phyloP scores from a whole-genome alignment of 2,329 filamentous ascomycete genomes.

The Calycina marina region DNA sequence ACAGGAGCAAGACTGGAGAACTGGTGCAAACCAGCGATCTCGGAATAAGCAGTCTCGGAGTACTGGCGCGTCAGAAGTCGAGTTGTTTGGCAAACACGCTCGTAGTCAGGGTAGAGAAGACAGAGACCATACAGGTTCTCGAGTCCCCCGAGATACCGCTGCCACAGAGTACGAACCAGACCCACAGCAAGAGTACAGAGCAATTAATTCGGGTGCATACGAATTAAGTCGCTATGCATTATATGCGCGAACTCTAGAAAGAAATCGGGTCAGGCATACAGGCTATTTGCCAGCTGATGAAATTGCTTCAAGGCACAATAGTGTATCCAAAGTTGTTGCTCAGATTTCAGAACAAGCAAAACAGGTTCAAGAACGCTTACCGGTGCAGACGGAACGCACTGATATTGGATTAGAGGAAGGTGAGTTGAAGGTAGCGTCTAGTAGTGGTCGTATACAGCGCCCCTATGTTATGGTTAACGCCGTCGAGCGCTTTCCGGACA shows the following conservation, averaged over 20 bases:
- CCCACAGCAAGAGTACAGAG: too few species aligned
- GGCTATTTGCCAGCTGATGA: slow-evolving; percentile 8
- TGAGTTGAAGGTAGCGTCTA: slow-evolving; percentile 23
- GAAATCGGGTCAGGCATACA: slow-evolving; percentile 1
- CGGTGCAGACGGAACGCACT: slow-evolving; percentile 10
- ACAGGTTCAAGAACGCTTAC: slow-evolving; percentile 11
- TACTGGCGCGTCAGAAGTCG: too few species aligned
- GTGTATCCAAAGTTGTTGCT: slow-evolving; percentile 16
- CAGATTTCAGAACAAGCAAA: slow-evolving; percentile 19
- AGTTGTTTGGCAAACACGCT: too few species aligned
- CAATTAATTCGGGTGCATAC: slow-evolving; percentile 9
- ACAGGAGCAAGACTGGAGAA: too few species aligned
- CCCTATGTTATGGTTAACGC: slow-evolving; percentile 21
- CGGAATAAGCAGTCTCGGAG: too few species aligned
- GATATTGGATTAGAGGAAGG: slow-evolving; percentile 26
- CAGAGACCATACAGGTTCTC: too few species aligned
- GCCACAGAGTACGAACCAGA: slow-evolving; percentile 10
- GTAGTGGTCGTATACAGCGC: slow-evolving; percentile 2
- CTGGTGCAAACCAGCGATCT: too few species aligned
- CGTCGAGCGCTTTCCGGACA: slow-evolving; percentile 26
- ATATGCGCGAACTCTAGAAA: not conserved
- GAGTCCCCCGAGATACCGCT: slow-evolving; percentile 10
- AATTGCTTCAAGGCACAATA: slow-evolving; percentile 11
- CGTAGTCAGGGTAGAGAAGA: too few species aligned
- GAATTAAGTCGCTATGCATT: too few species aligned